phyloP scores from a whole-genome alignment of 768 basidiomycete species.

The Hydnum rufescens region DNA sequence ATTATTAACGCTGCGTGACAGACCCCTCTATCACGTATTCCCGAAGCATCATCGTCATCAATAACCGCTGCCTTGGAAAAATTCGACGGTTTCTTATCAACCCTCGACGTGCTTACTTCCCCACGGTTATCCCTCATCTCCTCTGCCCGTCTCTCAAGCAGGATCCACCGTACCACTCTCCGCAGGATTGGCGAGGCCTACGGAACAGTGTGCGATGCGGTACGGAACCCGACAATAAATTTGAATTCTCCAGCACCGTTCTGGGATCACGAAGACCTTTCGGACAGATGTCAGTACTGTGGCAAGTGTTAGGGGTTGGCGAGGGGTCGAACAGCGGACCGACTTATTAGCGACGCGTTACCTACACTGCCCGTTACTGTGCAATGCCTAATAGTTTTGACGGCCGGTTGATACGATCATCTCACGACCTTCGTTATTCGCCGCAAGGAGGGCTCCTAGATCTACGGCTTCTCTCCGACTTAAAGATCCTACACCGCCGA shows the following conservation, averaged over 20 bases:
- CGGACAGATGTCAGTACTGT: constrained; percentile 50
- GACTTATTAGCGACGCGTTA: too few relatives aligned
- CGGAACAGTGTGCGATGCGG: constrained; percentile 49
- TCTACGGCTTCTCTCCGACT: too few relatives aligned
- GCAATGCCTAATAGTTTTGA: too few relatives aligned
- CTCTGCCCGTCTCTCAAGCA: constrained; percentile 39
- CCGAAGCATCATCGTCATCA: constrained; percentile 39
- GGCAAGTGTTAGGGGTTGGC: constrained; percentile 61
- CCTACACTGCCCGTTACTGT: too few relatives aligned
- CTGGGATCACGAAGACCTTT: constrained; percentile 70
- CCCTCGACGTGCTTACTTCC: constrained; percentile 50
- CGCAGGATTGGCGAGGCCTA: constrained; percentile 51
- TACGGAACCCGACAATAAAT: constrained; percentile 59
- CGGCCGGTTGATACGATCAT: too few relatives aligned
- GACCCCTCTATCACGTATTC: constrained; percentile 61
- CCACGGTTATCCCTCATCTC: constrained; percentile 59
- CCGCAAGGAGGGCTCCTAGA: too few relatives aligned
- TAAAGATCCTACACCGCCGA: too few relatives aligned
- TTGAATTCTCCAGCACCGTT: constrained; percentile 79
- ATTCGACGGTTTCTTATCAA: constrained; percentile 76
- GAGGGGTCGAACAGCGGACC: too few relatives aligned
- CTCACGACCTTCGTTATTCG: too few relatives aligned
- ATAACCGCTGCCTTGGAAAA: constrained; percentile 41
- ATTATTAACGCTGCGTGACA: constrained; percentile 16
- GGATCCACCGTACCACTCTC: constrained; percentile 62